phyloP scores from a whole-genome alignment of 106 monocot genomes.

The Triglochin maritima region DNA sequence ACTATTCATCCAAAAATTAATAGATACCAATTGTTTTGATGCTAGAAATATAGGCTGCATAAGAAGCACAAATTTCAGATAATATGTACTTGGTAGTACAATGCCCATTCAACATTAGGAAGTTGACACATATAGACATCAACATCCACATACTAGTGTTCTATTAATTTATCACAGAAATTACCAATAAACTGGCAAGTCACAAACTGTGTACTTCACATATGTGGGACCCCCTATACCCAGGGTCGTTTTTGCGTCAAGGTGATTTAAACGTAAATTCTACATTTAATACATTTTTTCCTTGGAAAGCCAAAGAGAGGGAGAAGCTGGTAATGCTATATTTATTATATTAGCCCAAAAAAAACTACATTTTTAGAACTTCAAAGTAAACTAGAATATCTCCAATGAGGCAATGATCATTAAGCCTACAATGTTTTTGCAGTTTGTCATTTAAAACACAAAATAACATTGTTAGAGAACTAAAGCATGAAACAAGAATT shows the following conservation, averaged over 20 bases:
- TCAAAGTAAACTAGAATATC: background rate
- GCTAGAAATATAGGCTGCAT: conserved; percentile 59
- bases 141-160: background rate
- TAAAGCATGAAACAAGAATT: background rate
- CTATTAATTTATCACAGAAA: background rate
- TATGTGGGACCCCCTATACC: too few relatives aligned
- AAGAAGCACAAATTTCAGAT: background rate
- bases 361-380: background rate
- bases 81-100: background rate
- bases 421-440: background rate
- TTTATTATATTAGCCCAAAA: background rate
- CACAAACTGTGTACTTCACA: too few relatives aligned
- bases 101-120: background rate
- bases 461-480: background rate
- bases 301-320: too few relatives aligned
- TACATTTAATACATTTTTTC: too few relatives aligned
- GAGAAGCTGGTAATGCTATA: too few relatives aligned
- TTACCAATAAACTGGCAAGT: background rate
- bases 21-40: conserved; percentile 37
- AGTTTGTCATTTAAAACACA: background rate
- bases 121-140: background rate
- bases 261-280: too few relatives aligned
- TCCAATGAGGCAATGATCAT: background rate
- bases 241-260: too few relatives aligned
- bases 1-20: conserved; percentile 97